These are phyloP conservation scores for Dioszegia hungarica DNA, from an alignment of 768 basidiomycete genomes.

Conservation along the genomic window DNA sequence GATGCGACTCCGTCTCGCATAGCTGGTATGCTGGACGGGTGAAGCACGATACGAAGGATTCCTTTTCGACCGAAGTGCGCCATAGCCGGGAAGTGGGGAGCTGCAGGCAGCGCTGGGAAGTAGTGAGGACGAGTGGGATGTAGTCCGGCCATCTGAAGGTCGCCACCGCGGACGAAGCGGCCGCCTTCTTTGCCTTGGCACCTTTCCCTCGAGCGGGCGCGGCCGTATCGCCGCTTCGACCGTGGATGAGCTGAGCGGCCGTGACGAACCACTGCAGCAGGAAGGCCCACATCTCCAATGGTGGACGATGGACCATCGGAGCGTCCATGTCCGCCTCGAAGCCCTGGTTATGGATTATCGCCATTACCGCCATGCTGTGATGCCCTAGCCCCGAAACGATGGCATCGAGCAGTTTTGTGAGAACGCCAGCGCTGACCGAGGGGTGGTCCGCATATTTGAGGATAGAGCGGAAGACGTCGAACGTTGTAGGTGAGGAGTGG, in stretches of 20 bases:
- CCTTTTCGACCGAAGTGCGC: constrained; percentile 79
- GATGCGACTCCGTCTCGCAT: constrained; percentile 76
- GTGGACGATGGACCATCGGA: constrained; percentile 57
- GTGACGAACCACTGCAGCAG: constrained; percentile 84
- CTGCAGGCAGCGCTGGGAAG: constrained; percentile 69
- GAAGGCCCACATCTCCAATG: constrained; percentile 89
- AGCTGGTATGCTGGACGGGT: constrained; percentile 82
- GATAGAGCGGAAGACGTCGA: constrained; percentile 75
- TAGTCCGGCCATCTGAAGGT: constrained; percentile 62
- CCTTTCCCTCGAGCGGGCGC: constrained; percentile 46
- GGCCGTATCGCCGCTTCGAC: constrained; percentile 21
- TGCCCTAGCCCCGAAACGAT: constrained; percentile 58
- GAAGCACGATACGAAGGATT: constrained; percentile 79
- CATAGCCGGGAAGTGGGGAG: constrained; percentile 74
- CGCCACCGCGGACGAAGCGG: constrained; percentile 38
- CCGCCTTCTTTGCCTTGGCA: constrained; percentile 36
- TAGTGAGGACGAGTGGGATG: constrained; percentile 62
- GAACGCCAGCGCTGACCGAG: constrained; percentile 53
- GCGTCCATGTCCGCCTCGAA: constrained; percentile 38
- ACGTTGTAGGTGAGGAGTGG: constrained; percentile 57
- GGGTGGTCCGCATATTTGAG: constrained; percentile 57
- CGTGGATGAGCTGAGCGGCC: constrained; percentile 63
- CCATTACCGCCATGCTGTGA: constrained; percentile 27
- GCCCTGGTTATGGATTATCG: constrained; percentile 20
- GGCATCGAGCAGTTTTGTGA: constrained; percentile 84